These are phyloP conservation scores for Inosperma sp. DNA, from an alignment of 768 basidiomycete genomes.

Conservation along the genomic window DNA sequence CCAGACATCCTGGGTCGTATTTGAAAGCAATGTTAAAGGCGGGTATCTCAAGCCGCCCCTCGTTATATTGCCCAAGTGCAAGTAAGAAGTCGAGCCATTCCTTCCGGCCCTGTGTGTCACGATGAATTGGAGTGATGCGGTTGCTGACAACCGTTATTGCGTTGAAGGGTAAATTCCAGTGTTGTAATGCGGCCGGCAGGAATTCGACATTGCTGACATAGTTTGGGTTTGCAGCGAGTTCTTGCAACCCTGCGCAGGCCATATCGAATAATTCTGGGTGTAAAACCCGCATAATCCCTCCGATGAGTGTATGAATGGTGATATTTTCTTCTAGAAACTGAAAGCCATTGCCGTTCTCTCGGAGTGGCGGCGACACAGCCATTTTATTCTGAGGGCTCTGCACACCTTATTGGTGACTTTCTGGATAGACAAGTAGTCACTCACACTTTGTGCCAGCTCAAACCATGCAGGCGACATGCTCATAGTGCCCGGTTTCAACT, in stretches of 20 bases:
- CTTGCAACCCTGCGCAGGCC: neutral
- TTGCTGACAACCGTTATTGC: constrained; percentile 7
- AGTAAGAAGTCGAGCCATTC: constrained; percentile 6
- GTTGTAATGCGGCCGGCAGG: neutral
- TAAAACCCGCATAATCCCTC: constrained; percentile 1
- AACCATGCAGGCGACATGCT: constrained; percentile 8
- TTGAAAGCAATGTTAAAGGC: neutral
- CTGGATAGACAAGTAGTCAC: neutral
- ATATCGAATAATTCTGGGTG: neutral
- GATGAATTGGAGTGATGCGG: constrained; percentile 7
- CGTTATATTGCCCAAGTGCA: constrained; percentile 4
- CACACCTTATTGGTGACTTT: neutral
- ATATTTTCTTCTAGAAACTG: neutral
- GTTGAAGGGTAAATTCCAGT: constrained; percentile 5
- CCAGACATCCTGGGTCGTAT: constrained; percentile 8
- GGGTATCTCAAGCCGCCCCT: neutral
- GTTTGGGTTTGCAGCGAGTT: neutral
- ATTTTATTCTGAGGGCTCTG: neutral
- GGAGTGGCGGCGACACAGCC: neutral
- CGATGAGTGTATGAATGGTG: constrained; percentile 3
- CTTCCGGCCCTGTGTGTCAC: neutral
- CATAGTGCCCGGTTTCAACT: neutral
- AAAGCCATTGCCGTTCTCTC: neutral
- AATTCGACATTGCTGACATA: neutral
- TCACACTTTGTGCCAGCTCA: constrained; percentile 1